Base-by-base conservation (phyloP, 2,329 filamentous ascomycete species). In the Exophiala spinifera region DNA sequence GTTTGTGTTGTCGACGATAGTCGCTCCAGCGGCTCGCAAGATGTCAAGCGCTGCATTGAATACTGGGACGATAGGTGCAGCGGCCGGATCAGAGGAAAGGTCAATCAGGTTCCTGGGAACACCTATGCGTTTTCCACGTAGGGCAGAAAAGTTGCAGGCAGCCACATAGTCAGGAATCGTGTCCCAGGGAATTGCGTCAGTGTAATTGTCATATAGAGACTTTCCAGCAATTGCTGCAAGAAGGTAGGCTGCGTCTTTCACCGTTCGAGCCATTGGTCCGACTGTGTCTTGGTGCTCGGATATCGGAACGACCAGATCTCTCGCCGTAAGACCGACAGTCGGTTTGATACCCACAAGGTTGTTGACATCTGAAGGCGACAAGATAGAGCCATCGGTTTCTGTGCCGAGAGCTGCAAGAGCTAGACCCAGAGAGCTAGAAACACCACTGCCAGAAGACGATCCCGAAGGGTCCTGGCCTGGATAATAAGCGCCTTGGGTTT, bases 291-390 rank as follows among this genome's bases (percentile, higher is more conserved):
- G 61, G 34, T 63, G 61, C 46, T 61, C 50, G 23, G 74, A 78
- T 54, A 89, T 82, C 0, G 87, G 86, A 10, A 89, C 80, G 1
- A 88, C 85, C 3, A 86, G 73, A 55, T 79, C 71, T 13, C 82
- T 49, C 3, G 57, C 54, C 14, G 57, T 60, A 21, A 59, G 33
- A n/a, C 57, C 85, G 1, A 87, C 81, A 0, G 83, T 85, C 1
- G 85, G 83, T 65, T 85, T 86, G 66, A 89, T 83, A 1, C 83
- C 85, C 0, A 87, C 84, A 1, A 87, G 66, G 53, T 85, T 85
- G 70, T 81, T 86, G 4, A 71, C 64, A 39, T 70, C 63, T 44
- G 65, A 63, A 0, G 86, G 86, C 8, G 74, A 75, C 3, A 87
- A 65, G 50, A 89, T 86, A 15, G 80, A 85, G 3, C 85, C 85